Evolutionary conservation across 2,329 filamentous ascomycete genomes (phyloP).

Genomic region (Botrytis porri): DNA sequence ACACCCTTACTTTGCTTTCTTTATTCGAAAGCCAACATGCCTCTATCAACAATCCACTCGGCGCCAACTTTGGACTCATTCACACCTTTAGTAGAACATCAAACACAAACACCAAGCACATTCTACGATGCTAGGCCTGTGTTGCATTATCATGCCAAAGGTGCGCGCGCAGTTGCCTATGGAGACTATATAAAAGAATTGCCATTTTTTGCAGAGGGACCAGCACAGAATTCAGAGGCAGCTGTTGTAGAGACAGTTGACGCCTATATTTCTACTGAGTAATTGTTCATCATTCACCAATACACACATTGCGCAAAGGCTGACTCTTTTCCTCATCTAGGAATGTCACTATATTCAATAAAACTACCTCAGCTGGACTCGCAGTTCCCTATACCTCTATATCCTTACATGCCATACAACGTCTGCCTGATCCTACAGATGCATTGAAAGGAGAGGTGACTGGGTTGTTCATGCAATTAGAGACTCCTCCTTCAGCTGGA

Average conservation of each 20-base stretch:
- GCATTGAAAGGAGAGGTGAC: conserved; percentile 41
- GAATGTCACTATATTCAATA: conserved; percentile 63
- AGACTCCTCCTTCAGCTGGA: conserved; percentile 53
- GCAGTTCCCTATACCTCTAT: conserved; percentile 72
- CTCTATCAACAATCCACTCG: conserved; percentile 51
- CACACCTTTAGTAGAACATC: conserved; percentile 64
- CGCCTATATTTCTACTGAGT: conserved; percentile 59
- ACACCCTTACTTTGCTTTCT: background rate
- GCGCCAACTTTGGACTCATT: conserved; percentile 59
- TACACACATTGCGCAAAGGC: conserved; percentile 19
- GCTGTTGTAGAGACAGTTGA: conserved; percentile 37
- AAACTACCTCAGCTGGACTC: conserved; percentile 55
- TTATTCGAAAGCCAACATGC: conserved; percentile 25
- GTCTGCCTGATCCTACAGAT: conserved; percentile 43
- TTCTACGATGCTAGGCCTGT: conserved; percentile 72
- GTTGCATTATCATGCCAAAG: conserved; percentile 60
- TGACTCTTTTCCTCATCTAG: conserved; percentile 36
- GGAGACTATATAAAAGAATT: conserved; percentile 53
- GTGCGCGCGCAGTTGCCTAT: conserved; percentile 57
- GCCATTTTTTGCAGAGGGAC: conserved; percentile 44
- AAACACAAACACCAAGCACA: conserved; percentile 67
- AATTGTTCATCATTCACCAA: conserved; percentile 29
- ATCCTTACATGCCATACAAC: conserved; percentile 71
- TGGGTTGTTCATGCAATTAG: conserved; percentile 65
- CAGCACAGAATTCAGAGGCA: conserved; percentile 24